Conservation (phyloP, 352 stramenopile species). For the Pythium vanterpoolii region DNA sequence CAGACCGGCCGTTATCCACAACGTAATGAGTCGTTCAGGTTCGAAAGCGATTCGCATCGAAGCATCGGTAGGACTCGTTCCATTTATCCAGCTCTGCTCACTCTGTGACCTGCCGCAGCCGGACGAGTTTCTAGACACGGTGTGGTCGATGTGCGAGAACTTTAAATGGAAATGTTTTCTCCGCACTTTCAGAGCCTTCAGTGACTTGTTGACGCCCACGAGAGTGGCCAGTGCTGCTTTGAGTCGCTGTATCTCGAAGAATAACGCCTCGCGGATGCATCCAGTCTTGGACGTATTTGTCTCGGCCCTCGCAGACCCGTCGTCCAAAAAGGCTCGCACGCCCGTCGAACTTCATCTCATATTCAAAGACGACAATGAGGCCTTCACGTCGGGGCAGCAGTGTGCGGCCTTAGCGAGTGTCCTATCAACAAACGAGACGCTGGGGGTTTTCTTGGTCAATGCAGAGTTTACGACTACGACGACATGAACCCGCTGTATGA, state of each 20-base stretch:
- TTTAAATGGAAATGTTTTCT: not conserved
- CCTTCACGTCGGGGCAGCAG: not conserved
- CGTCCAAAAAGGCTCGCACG: not conserved
- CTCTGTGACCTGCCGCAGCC: not conserved
- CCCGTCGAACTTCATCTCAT: slow-evolving; percentile 1
- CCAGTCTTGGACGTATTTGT: slow-evolving; percentile 4
- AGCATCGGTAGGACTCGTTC: not conserved
- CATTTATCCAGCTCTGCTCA: slow-evolving; percentile 8
- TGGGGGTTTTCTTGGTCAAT: slow-evolving; percentile 2
- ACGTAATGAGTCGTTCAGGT: not conserved
- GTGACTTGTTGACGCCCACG: slow-evolving; percentile 7
- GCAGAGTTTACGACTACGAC: not conserved
- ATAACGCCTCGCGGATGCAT: not conserved
- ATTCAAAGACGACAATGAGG: not conserved
- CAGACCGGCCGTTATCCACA: not conserved
- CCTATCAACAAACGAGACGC: slow-evolving; percentile 2
- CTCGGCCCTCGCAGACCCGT: not conserved
- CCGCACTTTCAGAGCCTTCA: not conserved
- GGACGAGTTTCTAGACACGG: slow-evolving; percentile 1
- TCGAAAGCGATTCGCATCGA: not conserved
- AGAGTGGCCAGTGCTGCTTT: slow-evolving; percentile 3
- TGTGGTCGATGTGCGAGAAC: slow-evolving; percentile 1
- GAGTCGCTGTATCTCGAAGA: slow-evolving; percentile 1
- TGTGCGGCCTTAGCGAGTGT: slow-evolving; percentile 1
- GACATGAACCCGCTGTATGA: not conserved